These are phyloP conservation scores for Cladorrhinum sp. DNA, from an alignment of 2,329 filamentous ascomycete species.

Conservation along the genomic window DNA sequence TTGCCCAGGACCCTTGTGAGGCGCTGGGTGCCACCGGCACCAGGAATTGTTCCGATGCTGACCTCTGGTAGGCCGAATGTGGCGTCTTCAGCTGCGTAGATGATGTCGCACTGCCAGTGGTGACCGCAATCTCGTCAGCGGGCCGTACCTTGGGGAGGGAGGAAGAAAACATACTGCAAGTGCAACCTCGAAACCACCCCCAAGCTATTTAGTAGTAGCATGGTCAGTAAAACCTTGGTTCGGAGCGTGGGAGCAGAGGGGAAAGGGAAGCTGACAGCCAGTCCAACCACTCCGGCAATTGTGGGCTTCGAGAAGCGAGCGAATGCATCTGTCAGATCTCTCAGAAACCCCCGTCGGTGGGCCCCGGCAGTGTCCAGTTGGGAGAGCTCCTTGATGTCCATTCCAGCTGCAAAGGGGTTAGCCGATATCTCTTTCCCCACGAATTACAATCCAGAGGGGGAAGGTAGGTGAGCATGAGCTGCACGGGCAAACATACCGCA, in stretches of 20 bases:
- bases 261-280: conserved; percentile 40
- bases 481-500: conserved; percentile 31
- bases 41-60: conserved; percentile 32
- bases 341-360: conserved; percentile 30
- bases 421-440: not conserved
- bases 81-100: conserved; percentile 29
- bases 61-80: conserved; percentile 34
- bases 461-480: not conserved
- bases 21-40: conserved; percentile 33
- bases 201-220: conserved; percentile 40
- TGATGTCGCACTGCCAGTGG: conserved; percentile 40
- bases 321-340: conserved; percentile 39
- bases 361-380: conserved; percentile 31
- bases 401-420: conserved; percentile 28
- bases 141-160: not conserved
- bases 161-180: conserved; percentile 37
- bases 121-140: not conserved
- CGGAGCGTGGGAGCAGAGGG: too few relatives aligned
- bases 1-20: conserved; percentile 36
- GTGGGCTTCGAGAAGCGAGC: conserved; percentile 43
- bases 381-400: conserved; percentile 37
- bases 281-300: conserved; percentile 48
- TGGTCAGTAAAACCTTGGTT: not conserved
- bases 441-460: not conserved
- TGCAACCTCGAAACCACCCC: conserved; percentile 50